phyloP scores from a whole-genome alignment of 2,329 filamentous ascomycete species.

The Ambrosiella xylebori region DNA sequence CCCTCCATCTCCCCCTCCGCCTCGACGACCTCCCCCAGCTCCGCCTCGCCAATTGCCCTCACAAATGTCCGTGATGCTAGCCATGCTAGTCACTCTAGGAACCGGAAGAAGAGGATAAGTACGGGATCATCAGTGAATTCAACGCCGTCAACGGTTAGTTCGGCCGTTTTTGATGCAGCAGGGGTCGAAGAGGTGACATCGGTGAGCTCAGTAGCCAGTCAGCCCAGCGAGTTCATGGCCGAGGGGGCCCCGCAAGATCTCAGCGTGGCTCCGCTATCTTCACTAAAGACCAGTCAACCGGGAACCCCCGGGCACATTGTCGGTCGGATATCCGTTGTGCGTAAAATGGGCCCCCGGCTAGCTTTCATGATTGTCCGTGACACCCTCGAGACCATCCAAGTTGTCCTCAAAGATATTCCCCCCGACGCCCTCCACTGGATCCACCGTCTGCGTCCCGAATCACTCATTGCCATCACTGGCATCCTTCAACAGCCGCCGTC shows the following conservation, averaged over 20 bases:
- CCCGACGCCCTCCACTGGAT: constrained; percentile 71
- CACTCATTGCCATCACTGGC: constrained; percentile 60
- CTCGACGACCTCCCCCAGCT: too few species aligned
- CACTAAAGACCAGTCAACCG: neutral
- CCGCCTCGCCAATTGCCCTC: neutral
- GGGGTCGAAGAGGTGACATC: neutral
- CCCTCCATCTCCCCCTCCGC: too few species aligned
- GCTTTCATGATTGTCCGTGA: constrained; percentile 79
- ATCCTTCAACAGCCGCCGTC: constrained; percentile 56
- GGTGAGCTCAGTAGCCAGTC: neutral
- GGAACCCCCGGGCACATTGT: neutral
- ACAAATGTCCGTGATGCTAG: neutral
- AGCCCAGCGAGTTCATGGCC: neutral
- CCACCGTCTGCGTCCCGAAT: constrained; percentile 63
- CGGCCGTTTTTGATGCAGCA: neutral
- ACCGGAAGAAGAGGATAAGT: neutral
- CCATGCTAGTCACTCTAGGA: neutral
- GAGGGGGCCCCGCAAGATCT: neutral
- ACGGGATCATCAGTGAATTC: neutral
- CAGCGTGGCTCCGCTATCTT: neutral
- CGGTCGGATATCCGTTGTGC: constrained; percentile 51
- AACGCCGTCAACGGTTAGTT: neutral
- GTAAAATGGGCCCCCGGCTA: constrained; percentile 64
- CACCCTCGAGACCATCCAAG: constrained; percentile 68
- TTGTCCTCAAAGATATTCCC: constrained; percentile 37